Evolutionary conservation across 345 rosid species (phyloP).

Genomic region (Lumnitzera littorea): DNA sequence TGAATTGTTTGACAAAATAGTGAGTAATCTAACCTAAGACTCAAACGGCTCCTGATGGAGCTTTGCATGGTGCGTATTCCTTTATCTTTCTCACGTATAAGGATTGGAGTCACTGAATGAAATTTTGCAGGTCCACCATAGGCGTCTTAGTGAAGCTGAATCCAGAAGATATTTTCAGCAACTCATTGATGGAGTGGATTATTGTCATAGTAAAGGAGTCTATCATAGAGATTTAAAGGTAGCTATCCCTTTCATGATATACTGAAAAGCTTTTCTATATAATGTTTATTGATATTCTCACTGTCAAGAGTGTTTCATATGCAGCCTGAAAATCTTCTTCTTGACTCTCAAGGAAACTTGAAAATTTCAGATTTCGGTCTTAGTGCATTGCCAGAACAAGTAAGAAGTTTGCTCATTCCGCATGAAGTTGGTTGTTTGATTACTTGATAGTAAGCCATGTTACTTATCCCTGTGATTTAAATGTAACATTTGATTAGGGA

Average conservation of each 20-base stretch:
- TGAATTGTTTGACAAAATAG: slow-evolving; percentile 93
- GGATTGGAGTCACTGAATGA: background rate
- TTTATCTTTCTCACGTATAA: background rate
- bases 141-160: slow-evolving; percentile 87
- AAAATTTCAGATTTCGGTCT: slow-evolving; percentile 97
- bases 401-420: slow-evolving; percentile 21
- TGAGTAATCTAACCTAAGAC: slow-evolving; percentile 33
- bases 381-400: slow-evolving; percentile 80
- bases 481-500: slow-evolving; percentile 39
- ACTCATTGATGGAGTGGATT: slow-evolving; percentile 97
- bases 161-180: slow-evolving; percentile 86
- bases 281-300: slow-evolving; percentile 10
- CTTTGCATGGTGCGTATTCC: background rate
- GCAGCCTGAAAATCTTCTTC: slow-evolving; percentile 94
- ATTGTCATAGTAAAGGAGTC: slow-evolving; percentile 85
- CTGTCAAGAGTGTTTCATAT: slow-evolving; percentile 3
- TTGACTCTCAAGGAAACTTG: slow-evolving; percentile 85
- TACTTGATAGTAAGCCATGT: background rate
- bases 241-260: background rate
- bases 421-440: background rate
- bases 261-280: background rate
- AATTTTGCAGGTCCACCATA: slow-evolving; percentile 56
- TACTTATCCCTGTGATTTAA: too few species aligned
- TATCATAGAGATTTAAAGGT: slow-evolving; percentile 98
- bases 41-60: slow-evolving; percentile 5